phyloP scores from a whole-genome alignment of 768 basidiomycete species.

The Lactifluus volemus region DNA sequence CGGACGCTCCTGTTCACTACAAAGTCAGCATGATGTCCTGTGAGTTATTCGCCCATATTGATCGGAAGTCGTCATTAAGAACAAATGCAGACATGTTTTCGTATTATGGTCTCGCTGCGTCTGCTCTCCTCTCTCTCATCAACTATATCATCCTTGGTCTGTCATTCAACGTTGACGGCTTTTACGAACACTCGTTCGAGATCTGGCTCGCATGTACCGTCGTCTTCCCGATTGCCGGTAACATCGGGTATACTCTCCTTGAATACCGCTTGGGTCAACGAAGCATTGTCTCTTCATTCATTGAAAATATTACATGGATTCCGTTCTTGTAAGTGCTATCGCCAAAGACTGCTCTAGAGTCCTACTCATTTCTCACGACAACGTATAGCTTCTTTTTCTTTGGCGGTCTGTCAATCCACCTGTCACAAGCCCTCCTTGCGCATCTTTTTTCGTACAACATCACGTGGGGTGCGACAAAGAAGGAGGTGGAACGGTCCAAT shows the following conservation, averaged over 20 bases:
- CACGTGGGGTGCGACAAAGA: constrained; percentile 53
- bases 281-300: constrained; percentile 37
- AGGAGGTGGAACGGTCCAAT: constrained; percentile 82
- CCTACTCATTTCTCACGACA: background rate
- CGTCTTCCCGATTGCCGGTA: constrained; percentile 61
- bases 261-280: constrained; percentile 60
- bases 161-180: constrained; percentile 54
- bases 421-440: constrained; percentile 43
- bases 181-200: constrained; percentile 63
- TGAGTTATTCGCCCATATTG: constrained; percentile 27
- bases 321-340: constrained; percentile 62
- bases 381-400: constrained; percentile 42
- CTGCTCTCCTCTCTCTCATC: constrained; percentile 50
- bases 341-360: constrained; percentile 11
- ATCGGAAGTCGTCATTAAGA: background rate
- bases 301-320: constrained; percentile 57
- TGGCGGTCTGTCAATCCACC: constrained; percentile 47
- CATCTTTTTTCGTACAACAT: constrained; percentile 54
- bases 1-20: constrained; percentile 68
- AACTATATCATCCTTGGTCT: constrained; percentile 67
- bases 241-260: constrained; percentile 56
- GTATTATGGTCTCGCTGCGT: constrained; percentile 55
- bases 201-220: constrained; percentile 68
- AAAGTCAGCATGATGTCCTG: constrained; percentile 74
- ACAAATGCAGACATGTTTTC: constrained; percentile 34